Evolutionary conservation across 2,329 filamentous ascomycete genomes (phyloP), one percentile per base, ranked within the genome.

Genomic region (Colletotrichum sp.): DNA sequence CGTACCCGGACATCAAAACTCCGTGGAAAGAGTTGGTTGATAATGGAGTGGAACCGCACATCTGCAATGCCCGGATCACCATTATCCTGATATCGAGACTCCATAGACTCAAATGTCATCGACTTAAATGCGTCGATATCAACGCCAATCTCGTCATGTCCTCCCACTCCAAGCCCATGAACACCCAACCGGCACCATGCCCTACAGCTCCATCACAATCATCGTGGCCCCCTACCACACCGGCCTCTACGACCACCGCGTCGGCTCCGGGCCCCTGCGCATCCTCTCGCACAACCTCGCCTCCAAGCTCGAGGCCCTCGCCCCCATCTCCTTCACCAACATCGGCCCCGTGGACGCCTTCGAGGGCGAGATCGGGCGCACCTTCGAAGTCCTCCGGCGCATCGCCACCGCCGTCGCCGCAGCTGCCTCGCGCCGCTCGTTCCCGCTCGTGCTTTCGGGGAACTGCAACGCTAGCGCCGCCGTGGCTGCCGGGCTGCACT

Each of bases 171-270:
- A 10, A 44, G 39, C 8, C 39, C 39, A n/a, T 2, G 5, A 18
- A 13, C 52, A 15, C 24, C 12, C 24, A 1, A 6, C 21, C 52
- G 0, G 0, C 72, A 16, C n/a, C n/a, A 72, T 72, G 70, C 5
- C 26, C 0, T 44, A 26, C 8, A 68, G 36, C 10, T 83, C 81
- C 24, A 78, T 85, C 68, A 83, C 83, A 9, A 73, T 86, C 69
- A 85, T 86, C 69, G 81, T 82, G 32, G 84, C 83, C 0, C 86
- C 85, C 0, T 87, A 86, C 79, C 85, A 87, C 67, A 81, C 85
- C 67, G 85, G 85, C 44, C 72, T 82, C 36, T 81, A 79, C 52
- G 79, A 85, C 69, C 81, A 83, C 62, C 82, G 83, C 8, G 83
- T 86, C 16, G 85, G 85, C 69, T 81, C 80, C n/a, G 85, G 85